Base-by-base conservation (phyloP, 139 green algal genomes). In the Volvox africanus region DNA sequence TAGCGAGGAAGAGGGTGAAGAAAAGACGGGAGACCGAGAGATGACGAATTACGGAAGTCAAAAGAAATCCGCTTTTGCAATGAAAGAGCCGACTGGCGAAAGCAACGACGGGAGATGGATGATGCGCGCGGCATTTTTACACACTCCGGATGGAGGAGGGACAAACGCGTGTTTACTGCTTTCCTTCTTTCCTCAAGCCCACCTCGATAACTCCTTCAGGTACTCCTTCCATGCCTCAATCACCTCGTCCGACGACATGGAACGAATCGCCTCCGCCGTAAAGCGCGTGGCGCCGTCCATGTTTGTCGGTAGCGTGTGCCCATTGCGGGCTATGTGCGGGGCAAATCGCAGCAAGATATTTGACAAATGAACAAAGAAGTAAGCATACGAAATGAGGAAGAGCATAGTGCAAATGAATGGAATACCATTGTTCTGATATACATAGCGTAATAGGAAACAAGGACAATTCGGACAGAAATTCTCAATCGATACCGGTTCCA, bases 201-300 rank as follows among this genome's bases (percentile, higher is more conserved):
- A 81, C 75, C 61, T 69, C 6, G 33, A 67, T 5, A 91, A 78
- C 77, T 91, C 77, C 61, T 86, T 86, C 24, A 86, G 87, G 77
- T 69, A 68, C 87, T 87, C 87, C 87, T 91, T 91, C 87, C 87
- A 91, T 36, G 77, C 77, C 75, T 91, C 77, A 2, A 91, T 69
- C 33, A 91, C 87, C 61, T 86, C 87, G 20, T 87, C 87, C 26
- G 87, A 55, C 2, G 61, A 55, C 87, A 91, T 91, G 33, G 76
- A 68, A 6, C 77, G 76, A 26, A 91, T 86, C 19, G 62, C 76
- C 87, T 91, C 87, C 35, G 87, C 87, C 0, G 87, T 91, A 78
- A 87, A 91, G 77, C 77, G 87, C 26, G n/a, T 62, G 73, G 71
- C 20, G 73, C 73, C 86, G 19, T 75, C 73, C 44, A 90, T 90